A percentile compares a stretch with the other conserved stretches of the same genome.
phyloP scores from a whole-genome alignment of 78 protist species.

The Polysphondylium violaceum region DNA sequence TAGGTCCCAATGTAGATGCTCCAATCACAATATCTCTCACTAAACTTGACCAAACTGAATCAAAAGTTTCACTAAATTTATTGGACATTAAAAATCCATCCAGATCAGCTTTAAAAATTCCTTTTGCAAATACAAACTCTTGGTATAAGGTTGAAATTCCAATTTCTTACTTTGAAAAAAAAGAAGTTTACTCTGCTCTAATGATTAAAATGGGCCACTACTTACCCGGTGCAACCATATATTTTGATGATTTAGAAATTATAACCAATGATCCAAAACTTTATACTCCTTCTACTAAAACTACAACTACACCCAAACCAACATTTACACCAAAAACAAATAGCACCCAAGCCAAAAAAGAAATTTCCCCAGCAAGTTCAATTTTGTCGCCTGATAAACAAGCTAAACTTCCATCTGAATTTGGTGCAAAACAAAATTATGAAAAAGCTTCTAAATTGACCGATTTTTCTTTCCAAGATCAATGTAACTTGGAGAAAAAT shows the following conservation, averaged over 20 bases:
- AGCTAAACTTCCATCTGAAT: too few species aligned
- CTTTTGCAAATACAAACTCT: background rate
- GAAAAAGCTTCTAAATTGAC: background rate
- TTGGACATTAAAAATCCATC: background rate
- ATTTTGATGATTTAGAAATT: conserved; percentile 5
- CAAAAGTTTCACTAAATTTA: background rate
- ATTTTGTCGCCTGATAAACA: too few species aligned
- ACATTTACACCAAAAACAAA: background rate
- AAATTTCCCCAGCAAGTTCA: too few species aligned
- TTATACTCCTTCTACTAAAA: too few species aligned
- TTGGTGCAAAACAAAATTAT: background rate
- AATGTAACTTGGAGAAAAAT: too few species aligned
- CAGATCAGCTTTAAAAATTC: background rate
- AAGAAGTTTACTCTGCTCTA: background rate
- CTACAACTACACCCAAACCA: background rate
- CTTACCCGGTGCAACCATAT: background rate
- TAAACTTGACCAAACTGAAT: background rate
- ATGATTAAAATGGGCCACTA: background rate
- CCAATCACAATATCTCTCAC: conserved; percentile 10
- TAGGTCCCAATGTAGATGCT: conserved; percentile 7
- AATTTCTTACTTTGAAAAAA: background rate
- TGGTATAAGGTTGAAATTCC: background rate
- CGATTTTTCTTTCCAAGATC: background rate
- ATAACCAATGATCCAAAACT: too few species aligned
- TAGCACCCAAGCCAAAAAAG: background rate